Evolutionary conservation across 1,139 yeast species (phyloP).

Genomic region (Suhomyces wounanorum): DNA sequence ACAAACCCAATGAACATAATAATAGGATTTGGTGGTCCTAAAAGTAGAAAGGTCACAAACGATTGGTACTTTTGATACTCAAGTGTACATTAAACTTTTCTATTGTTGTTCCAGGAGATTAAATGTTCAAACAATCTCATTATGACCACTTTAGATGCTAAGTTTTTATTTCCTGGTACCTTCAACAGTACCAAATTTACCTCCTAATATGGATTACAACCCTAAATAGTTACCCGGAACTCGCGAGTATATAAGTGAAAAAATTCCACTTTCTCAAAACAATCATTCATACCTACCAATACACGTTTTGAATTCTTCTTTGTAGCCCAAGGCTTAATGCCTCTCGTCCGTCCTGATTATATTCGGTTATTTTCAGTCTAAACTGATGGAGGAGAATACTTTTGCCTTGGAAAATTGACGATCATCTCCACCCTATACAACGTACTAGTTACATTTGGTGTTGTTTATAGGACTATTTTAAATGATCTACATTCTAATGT

Average conservation of each 20-base stretch:
- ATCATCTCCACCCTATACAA: conserved; percentile 54
- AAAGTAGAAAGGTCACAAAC: no score
- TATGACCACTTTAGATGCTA: no score
- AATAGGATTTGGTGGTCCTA: no score
- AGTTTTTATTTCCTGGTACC: no score
- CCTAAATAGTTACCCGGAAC: conserved; percentile 9
- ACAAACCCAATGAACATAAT: no score
- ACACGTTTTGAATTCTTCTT: conserved; percentile 5
- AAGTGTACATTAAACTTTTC: no score
- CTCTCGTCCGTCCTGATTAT: conserved; percentile 54
- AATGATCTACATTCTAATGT: conserved; percentile 36
- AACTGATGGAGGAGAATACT: conserved; percentile 52
- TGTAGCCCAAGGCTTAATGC: conserved; percentile 45
- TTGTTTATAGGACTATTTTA: conserved; percentile 44
- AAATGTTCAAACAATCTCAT: no score
- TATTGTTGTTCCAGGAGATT: no score
- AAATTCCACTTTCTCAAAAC: background rate
- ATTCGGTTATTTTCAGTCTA: conserved; percentile 56
- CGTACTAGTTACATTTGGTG: conserved; percentile 13
- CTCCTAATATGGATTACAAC: background rate
- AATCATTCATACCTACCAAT: conserved; percentile 7
- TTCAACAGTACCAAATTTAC: no score
- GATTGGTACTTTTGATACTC: no score
- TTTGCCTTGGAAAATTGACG: conserved; percentile 48
- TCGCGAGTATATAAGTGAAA: background rate